Percentiles rank a stretch among this genome's conserved stretches.
phyloP scores from a whole-genome alignment of 306 rosid genomes.

The Carpinus fangiana region DNA sequence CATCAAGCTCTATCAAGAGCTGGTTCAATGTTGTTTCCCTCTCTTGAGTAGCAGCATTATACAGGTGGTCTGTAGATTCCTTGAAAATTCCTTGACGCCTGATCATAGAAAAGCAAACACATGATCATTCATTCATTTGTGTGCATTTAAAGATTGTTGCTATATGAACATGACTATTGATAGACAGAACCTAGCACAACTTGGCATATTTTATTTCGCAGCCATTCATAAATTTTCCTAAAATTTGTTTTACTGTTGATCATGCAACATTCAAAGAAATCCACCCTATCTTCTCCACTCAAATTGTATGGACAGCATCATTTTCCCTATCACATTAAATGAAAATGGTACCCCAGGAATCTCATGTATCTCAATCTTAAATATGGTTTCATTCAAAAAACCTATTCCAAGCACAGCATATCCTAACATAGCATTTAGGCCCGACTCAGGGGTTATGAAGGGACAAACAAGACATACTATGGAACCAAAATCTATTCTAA shows the following conservation, averaged over 20 bases:
- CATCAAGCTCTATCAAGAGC: constrained; percentile 94
- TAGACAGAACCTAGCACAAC: constrained; percentile 25
- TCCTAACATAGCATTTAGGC: background rate
- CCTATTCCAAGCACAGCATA: background rate
- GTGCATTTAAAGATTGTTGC: background rate
- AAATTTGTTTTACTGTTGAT: constrained; percentile 5
- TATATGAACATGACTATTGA: constrained; percentile 21
- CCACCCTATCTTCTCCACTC: constrained; percentile 18
- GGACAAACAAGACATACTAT: background rate
- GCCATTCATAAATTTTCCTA: constrained; percentile 17
- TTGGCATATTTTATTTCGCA: constrained; percentile 24
- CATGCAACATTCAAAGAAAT: constrained; percentile 19
- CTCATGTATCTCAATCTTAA: constrained; percentile 18
- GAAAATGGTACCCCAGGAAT: constrained; percentile 5
- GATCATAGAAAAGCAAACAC: constrained; percentile 37
- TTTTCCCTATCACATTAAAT: constrained; percentile 1
- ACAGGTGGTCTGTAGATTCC: constrained; percentile 67
- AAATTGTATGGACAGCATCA: constrained; percentile 1
- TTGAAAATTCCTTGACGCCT: constrained; percentile 98
- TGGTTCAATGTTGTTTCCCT: constrained; percentile 99
- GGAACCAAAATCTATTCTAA: background rate
- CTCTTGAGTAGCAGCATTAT: constrained; percentile 98
- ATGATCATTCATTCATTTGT: constrained; percentile 8
- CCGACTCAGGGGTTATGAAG: background rate
- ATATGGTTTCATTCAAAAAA: background rate